Evolutionary conservation across 441 rosid species (phyloP).

Genomic region (Adansonia gregorii): DNA sequence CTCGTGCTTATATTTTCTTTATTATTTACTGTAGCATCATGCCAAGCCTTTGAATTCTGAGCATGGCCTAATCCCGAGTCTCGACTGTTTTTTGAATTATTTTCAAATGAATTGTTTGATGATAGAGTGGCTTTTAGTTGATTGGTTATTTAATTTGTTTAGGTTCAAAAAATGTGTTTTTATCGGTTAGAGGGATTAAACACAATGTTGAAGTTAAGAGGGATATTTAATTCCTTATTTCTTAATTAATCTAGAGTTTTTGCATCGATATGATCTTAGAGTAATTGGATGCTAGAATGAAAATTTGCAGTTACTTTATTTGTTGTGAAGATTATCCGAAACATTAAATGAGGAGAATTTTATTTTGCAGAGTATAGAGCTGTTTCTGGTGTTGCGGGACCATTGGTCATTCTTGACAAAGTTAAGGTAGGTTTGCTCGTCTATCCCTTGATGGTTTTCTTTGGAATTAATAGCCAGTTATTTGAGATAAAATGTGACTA

Average conservation of each 20-base stretch:
- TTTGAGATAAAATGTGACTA: not conserved
- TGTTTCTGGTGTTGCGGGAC: conserved; percentile 7
- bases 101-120: not conserved
- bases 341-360: not conserved
- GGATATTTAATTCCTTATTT: no score
- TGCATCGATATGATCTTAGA: not conserved
- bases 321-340: not conserved
- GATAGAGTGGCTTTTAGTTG: not conserved
- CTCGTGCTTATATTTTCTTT: no score
- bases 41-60: not conserved
- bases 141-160: not conserved
- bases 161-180: not conserved
- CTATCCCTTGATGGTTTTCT: not conserved
- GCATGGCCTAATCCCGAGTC: not conserved
- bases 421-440: conserved; percentile 46
- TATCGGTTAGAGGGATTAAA: not conserved
- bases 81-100: not conserved
- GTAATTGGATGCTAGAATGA: not conserved
- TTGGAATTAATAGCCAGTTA: conserved; percentile 38
- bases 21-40: not conserved
- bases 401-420: conserved; percentile 57
- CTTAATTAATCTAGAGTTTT: not conserved
- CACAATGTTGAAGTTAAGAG: no score
- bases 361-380: conserved; percentile 78
- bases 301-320: conserved; percentile 7